A percentile compares a stretch with the other conserved stretches of the same genome.
Conservation (phyloP, 225 moss, liverwort and hornwort species). For the Pseudisothecium myosuroides region DNA sequence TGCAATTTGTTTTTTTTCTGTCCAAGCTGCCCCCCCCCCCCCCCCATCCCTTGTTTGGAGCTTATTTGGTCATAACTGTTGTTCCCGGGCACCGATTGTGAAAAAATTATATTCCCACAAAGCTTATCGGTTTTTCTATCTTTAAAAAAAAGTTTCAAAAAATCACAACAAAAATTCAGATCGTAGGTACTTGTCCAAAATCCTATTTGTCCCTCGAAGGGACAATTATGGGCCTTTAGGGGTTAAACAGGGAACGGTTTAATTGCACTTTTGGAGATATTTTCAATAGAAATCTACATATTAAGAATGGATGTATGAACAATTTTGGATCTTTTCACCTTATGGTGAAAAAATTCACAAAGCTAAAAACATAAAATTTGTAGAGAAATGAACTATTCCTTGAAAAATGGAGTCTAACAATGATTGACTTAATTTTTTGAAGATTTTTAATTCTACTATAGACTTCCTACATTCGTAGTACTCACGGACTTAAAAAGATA, state of each 20-base stretch:
- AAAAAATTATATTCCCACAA: too few species aligned
- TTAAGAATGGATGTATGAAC: rapidly evolving
- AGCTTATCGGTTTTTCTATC: too few species aligned
- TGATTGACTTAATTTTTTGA: not conserved
- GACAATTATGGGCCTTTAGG: too few species aligned
- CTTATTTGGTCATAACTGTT: too few species aligned
- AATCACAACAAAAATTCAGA: too few species aligned
- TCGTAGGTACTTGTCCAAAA: too few species aligned
- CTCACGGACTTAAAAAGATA: rapidly evolving
- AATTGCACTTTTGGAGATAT: not conserved
- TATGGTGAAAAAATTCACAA: rapidly evolving
- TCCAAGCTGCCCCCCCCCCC: too few species aligned
- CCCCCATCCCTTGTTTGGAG: too few species aligned
- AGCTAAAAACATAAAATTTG: rapidly evolving
- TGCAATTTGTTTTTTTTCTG: too few species aligned
- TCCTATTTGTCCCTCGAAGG: too few species aligned
- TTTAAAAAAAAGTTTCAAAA: too few species aligned
- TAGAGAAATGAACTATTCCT: rapidly evolving
- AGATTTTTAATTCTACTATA: rapidly evolving
- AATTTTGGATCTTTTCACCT: rapidly evolving
- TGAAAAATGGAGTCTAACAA: not conserved
- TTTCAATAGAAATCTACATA: not conserved
- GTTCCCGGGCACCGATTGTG: too few species aligned
- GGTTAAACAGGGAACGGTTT: rapidly evolving
- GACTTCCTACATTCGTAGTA: not conserved